A percentile compares a stretch with the other conserved stretches of the same genome.
Evolutionary conservation across 768 basidiomycete genomes (phyloP).

Genomic region (Panus rudis): DNA sequence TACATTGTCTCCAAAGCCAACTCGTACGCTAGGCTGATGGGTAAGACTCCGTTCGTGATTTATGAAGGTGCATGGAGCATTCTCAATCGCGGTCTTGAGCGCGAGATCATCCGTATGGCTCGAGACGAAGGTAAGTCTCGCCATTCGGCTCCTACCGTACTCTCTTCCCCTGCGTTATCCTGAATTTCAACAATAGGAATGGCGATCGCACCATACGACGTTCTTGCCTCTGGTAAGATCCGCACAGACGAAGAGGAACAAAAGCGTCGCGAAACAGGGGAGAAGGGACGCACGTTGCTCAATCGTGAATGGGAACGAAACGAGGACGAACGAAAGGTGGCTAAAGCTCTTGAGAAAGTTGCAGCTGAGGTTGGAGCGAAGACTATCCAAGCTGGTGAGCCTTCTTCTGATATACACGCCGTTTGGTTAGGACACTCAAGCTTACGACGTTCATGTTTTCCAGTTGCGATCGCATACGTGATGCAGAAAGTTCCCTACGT

Average conservation of each 20-base stretch:
- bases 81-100: slow-evolving; percentile 31
- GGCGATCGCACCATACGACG: slow-evolving; percentile 32
- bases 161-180: neutral
- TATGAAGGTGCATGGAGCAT: slow-evolving; percentile 31
- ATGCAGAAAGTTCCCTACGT: slow-evolving; percentile 43
- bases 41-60: slow-evolving; percentile 31
- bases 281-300: slow-evolving; percentile 29
- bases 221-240: slow-evolving; percentile 29
- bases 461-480: slow-evolving; percentile 44
- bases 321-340: slow-evolving; percentile 36
- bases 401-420: neutral
- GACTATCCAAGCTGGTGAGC: slow-evolving; percentile 11
- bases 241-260: slow-evolving; percentile 29
- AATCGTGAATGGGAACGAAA: slow-evolving; percentile 37
- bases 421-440: neutral
- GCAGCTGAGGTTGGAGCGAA: slow-evolving; percentile 39
- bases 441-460: neutral
- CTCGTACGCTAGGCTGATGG: slow-evolving; percentile 32
- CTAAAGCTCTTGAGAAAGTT: slow-evolving; percentile 42
- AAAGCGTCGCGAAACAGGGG: slow-evolving; percentile 13
- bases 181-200: slow-evolving; percentile 19
- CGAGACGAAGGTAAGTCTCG: slow-evolving; percentile 19
- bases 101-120: slow-evolving; percentile 34
- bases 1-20: slow-evolving; percentile 32
- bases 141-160: slow-evolving; percentile 2